phyloP scores from a whole-genome alignment of 225 moss, liverwort and hornwort genomes.

The Sphagnum tenellum region DNA sequence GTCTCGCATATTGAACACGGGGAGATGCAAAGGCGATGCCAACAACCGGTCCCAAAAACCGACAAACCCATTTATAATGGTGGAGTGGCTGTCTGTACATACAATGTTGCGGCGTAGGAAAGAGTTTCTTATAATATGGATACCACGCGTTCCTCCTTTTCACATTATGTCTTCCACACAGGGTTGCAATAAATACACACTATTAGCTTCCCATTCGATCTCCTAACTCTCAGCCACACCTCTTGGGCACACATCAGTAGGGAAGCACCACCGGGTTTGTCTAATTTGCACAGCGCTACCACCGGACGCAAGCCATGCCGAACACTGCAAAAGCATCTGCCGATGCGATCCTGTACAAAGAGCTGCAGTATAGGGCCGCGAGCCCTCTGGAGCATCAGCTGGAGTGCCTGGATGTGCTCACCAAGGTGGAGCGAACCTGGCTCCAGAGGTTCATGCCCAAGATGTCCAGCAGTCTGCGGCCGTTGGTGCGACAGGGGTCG shows the following conservation, averaged over 20 bases:
- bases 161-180: too few species aligned
- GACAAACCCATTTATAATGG: too few species aligned
- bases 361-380: slow-evolving; percentile 7
- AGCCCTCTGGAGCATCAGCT: slow-evolving; percentile 2
- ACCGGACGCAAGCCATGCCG: slow-evolving; percentile 2
- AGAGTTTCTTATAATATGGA: too few species aligned
- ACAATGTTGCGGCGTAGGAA: too few species aligned
- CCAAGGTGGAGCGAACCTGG: background rate
- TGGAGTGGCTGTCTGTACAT: too few species aligned
- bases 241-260: background rate
- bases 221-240: background rate
- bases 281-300: background rate
- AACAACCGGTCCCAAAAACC: too few species aligned
- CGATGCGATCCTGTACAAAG: background rate
- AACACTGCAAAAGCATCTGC: background rate
- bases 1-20: too few species aligned
- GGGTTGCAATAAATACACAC: too few species aligned
- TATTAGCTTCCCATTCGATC: background rate
- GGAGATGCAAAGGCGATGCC: too few species aligned
- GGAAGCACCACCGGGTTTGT: background rate
- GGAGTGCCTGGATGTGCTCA: slow-evolving; percentile 10
- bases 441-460: background rate
- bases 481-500: slow-evolving; percentile 3
- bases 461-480: slow-evolving; percentile 1
- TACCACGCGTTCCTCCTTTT: too few species aligned